Evolutionary conservation across 1,284 basidiomycete genomes (phyloP).

Genomic region (Austroboletus niveus): DNA sequence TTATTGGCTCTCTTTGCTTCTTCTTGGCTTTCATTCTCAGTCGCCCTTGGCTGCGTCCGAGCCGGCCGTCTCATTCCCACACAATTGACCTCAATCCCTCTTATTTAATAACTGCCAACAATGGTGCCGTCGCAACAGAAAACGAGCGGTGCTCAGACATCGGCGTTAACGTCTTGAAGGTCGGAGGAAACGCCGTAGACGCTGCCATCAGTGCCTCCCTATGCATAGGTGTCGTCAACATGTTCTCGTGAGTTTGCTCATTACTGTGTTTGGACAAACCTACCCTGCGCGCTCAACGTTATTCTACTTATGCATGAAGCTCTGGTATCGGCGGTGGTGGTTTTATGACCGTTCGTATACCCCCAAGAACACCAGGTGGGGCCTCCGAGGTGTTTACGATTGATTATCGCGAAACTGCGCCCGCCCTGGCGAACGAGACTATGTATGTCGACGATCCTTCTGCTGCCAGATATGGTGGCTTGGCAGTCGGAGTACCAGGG

Average conservation of each 20-base stretch:
- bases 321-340: conserved; percentile 91
- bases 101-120: conserved; percentile 66
- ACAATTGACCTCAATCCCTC: conserved; percentile 53
- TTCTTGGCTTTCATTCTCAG: conserved; percentile 11
- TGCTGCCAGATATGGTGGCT: conserved; percentile 68
- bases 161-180: conserved; percentile 73
- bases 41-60: background rate
- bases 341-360: conserved; percentile 86
- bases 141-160: conserved; percentile 82
- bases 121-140: conserved; percentile 88
- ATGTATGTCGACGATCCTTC: conserved; percentile 68
- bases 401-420: conserved; percentile 89
- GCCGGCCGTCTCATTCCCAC: conserved; percentile 2
- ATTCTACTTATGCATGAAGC: conserved; percentile 34
- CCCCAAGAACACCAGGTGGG: conserved; percentile 43
- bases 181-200: conserved; percentile 91
- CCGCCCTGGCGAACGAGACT: conserved; percentile 63
- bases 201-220: conserved; percentile 79
- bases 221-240: conserved; percentile 85
- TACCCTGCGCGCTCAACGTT: background rate
- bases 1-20: conserved; percentile 16
- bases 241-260: conserved; percentile 68
- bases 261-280: background rate
- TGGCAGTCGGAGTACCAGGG: conserved; percentile 83
- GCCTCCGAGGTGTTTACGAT: conserved; percentile 69